A percentile compares a stretch with the other conserved stretches of the same genome.
Evolutionary conservation across 2,329 filamentous ascomycete species (phyloP).

Genomic region (Fusarium sp.): DNA sequence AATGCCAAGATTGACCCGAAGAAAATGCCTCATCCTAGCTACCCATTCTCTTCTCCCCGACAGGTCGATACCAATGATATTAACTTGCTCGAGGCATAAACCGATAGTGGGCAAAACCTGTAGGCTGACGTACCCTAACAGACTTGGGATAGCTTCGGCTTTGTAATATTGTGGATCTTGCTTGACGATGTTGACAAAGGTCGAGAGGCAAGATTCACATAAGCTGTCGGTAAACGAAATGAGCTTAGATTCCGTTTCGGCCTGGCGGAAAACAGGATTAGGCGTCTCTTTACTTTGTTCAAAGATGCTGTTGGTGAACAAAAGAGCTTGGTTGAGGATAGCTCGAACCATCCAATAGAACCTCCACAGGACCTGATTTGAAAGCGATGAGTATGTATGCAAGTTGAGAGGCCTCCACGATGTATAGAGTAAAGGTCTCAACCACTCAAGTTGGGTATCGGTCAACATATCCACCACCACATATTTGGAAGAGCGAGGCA

Average conservation of each 20-base stretch:
- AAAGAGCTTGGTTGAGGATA: neutral
- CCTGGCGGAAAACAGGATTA: neutral
- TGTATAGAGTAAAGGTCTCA: neutral
- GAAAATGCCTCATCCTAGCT: neutral
- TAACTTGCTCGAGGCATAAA: neutral
- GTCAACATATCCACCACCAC: neutral
- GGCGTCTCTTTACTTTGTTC: neutral
- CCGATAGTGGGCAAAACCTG: neutral
- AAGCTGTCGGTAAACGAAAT: neutral
- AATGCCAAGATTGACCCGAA: neutral
- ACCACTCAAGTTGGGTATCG: neutral
- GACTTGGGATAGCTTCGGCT: neutral
- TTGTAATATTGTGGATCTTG: neutral
- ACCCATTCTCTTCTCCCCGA: neutral
- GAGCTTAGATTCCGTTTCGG: neutral
- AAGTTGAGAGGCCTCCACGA: neutral
- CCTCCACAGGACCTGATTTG: neutral
- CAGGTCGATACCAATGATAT: neutral
- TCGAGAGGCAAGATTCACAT: neutral
- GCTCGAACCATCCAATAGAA: neutral
- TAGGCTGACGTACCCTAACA: neutral
- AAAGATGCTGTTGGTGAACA: neutral
- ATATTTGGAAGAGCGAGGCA: neutral
- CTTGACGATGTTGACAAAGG: neutral
- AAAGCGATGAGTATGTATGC: neutral